Conservation (phyloP, 2,329 filamentous ascomycete genomes). For the Apiospora pterosperma region DNA sequence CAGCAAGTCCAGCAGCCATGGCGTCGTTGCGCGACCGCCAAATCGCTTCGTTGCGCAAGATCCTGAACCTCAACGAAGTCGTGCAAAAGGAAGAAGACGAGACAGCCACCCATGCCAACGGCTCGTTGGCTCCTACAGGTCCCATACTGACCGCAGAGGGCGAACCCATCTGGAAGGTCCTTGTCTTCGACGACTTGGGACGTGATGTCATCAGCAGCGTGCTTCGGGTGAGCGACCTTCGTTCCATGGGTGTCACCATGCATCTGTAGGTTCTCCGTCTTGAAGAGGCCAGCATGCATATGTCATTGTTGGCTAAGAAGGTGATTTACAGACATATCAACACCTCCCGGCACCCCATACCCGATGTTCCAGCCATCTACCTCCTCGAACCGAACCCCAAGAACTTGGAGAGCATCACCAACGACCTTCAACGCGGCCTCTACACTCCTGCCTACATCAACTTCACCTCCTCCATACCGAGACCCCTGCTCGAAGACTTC, state of each 20-base stretch:
- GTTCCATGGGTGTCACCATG: constrained; percentile 93
- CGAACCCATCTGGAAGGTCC: constrained; percentile 94
- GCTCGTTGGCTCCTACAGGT: constrained; percentile 64
- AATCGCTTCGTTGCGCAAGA: constrained; percentile 82
- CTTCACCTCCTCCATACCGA: constrained; percentile 89
- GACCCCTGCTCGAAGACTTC: constrained; percentile 91
- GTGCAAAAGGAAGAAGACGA: constrained; percentile 61
- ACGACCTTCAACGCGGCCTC: constrained; percentile 79
- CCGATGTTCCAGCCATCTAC: constrained; percentile 94
- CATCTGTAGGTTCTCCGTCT: constrained; percentile 63
- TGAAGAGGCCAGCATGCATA: background rate
- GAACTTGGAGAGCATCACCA: constrained; percentile 80
- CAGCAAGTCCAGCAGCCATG: constrained; percentile 13
- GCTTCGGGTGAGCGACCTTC: constrained; percentile 85
- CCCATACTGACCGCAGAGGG: constrained; percentile 82
- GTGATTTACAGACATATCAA: constrained; percentile 64
- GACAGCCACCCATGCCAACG: constrained; percentile 50
- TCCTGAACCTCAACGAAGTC: constrained; percentile 89
- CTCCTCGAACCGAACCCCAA: constrained; percentile 83
- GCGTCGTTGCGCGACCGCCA: constrained; percentile 30
- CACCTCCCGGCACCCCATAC: constrained; percentile 80
- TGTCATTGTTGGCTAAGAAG: background rate
- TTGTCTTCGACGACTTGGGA: constrained; percentile 90
- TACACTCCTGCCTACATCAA: constrained; percentile 96
- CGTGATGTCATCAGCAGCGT: constrained; percentile 97